Evolutionary conservation across 345 rosid genomes (phyloP).

Genomic region (Rhodamnia rubescens): DNA sequence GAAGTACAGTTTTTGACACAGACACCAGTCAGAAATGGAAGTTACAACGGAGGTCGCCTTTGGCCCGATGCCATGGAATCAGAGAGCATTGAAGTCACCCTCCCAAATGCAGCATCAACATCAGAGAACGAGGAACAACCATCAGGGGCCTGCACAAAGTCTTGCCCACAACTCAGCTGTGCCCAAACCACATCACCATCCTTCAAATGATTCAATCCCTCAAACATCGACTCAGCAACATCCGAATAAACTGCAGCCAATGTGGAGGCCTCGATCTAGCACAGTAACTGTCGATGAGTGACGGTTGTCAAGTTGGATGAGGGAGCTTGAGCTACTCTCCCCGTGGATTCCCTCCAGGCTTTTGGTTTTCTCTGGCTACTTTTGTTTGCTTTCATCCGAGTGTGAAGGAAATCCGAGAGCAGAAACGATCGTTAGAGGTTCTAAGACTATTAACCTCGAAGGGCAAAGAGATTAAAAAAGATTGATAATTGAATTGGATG

Average conservation of each 20-base stretch:
- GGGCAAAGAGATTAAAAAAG: not conserved
- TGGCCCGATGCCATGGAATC: not conserved
- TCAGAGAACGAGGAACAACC: not conserved
- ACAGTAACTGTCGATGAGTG: not conserved
- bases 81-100: not conserved
- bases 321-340: not conserved
- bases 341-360: not conserved
- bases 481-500: not conserved
- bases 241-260: not conserved
- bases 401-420: not conserved
- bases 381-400: not conserved
- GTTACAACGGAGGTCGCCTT: slow-evolving; percentile 5
- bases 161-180: not conserved
- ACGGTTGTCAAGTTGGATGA: not conserved
- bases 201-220: not conserved
- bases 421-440: not conserved
- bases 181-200: not conserved
- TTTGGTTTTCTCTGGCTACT: not conserved
- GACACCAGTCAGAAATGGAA: slow-evolving; percentile 4
- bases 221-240: not conserved
- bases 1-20: slow-evolving; percentile 9
- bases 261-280: slow-evolving; percentile 4
- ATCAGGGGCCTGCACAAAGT: not conserved
- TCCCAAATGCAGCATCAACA: not conserved
- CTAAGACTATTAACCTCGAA: not conserved